phyloP scores from a whole-genome alignment of 192 early-diverging fungal species.

The Coemansia sp. region DNA sequence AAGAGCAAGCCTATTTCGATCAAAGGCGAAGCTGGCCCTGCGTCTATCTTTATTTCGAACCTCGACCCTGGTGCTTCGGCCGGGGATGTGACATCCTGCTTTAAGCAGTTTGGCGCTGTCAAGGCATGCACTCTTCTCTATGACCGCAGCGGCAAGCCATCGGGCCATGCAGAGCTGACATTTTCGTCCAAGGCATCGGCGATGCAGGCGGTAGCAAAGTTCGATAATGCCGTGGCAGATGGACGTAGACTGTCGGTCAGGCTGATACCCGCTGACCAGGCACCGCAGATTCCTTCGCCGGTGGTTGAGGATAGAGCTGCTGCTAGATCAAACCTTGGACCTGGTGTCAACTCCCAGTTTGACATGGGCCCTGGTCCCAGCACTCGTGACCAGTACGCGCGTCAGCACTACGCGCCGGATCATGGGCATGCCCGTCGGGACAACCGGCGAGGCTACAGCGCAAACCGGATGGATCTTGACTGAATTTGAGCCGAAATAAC shows the following conservation, averaged over 20 bases:
- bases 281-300: neutral
- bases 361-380: no score
- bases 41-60: conserved; percentile 48
- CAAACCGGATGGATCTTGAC: conserved; percentile 43
- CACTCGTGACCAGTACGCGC: neutral
- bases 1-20: conserved; percentile 22
- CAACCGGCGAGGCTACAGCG: conserved; percentile 13
- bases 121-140: conserved; percentile 49
- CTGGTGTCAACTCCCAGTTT: no score
- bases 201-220: conserved; percentile 37
- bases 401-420: conserved; percentile 1
- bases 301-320: no score
- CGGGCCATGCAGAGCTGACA: conserved; percentile 49
- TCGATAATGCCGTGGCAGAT: conserved; percentile 50
- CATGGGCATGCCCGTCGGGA: conserved; percentile 9
- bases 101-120: conserved; percentile 51
- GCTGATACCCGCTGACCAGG: conserved; percentile 13
- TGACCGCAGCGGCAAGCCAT: conserved; percentile 37
- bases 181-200: conserved; percentile 39
- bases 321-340: no score
- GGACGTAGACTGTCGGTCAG: conserved; percentile 39
- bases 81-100: conserved; percentile 53
- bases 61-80: conserved; percentile 48
- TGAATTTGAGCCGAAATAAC: neutral
- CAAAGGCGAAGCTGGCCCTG: conserved; percentile 44